phyloP scores from a whole-genome alignment of 73 alveolate species.

The Paramecium biaurelia region DNA sequence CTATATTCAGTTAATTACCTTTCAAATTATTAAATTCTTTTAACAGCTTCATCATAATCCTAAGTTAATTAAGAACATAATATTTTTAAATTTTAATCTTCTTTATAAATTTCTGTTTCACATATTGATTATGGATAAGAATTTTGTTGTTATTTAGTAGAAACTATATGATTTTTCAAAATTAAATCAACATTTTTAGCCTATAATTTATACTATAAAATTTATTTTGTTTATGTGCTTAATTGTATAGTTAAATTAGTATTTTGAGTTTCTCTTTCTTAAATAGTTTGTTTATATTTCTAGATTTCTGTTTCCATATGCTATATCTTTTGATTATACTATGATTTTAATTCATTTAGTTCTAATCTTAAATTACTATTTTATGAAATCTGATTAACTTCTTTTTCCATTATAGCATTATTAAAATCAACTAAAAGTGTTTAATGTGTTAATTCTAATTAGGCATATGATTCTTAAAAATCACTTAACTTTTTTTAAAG shows the following conservation, averaged over 20 bases:
- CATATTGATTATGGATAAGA: background rate
- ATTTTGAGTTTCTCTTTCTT: background rate
- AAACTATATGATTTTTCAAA: background rate
- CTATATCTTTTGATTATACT: background rate
- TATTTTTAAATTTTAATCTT: background rate
- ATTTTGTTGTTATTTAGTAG: background rate
- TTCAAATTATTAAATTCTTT: slow-evolving; percentile 20
- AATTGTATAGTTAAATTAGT: background rate
- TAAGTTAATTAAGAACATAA: background rate
- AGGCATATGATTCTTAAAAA: background rate
- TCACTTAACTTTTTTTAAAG: background rate
- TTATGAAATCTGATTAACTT: background rate
- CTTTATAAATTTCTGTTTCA: background rate
- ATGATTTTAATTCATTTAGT: background rate
- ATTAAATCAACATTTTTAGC: background rate
- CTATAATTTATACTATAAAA: background rate
- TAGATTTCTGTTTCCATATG: background rate
- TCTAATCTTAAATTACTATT: background rate
- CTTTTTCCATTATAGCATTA: slow-evolving; percentile 13
- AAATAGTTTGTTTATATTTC: background rate
- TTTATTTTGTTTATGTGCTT: background rate
- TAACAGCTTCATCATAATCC: slow-evolving; percentile 48
- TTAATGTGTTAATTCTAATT: background rate
- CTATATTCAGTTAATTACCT: slow-evolving; percentile 31
- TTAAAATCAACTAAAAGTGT: background rate